Base-by-base conservation (phyloP, 2,329 filamentous ascomycete species). In the Claviceps arundinis region DNA sequence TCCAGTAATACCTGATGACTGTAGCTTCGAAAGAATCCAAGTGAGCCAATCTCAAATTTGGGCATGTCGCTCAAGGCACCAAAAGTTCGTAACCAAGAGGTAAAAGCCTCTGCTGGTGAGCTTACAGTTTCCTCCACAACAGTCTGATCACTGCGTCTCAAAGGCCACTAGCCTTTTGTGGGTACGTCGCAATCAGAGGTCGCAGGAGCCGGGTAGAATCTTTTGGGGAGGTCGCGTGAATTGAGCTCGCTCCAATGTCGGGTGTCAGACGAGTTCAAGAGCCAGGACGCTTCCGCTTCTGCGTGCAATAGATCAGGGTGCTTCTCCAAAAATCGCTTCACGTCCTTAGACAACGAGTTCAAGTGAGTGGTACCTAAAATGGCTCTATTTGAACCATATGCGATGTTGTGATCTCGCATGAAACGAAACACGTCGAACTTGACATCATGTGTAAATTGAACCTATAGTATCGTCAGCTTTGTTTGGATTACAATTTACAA, bases 391-490 rank as follows among this genome's bases (percentile, higher is more conserved):
- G 79, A 80, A 13, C 77, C 88, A 62, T 93, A 93, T 11, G 82
- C 86, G 64, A 91, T 85, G 63, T 89, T 83, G 64, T 87, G 81
- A 61, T 94, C 87, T 56, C 81, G 75, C 87, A 94, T 91, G 71
- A 84, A 90, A 47, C 82, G 80, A 71, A 94, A 94, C 34, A 93
- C 80, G 62, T 94, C 89, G 62, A 94, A 93, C 63, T 89, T 81
- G 56, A 94, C 78, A 55, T 77, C 67, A 55, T 76, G 77, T 53
- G 70, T 73, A 57, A 78, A 78, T 45, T 76, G 70, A 5, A 77
- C 70, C 76, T 79, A 40, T 37, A 48, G 38, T 14, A 51, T 9
- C 11, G 41, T 51, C 43, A 51, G 43, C 48, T 24, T 17, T 26
- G 6, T 44, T 11, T 45, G 41, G 17, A 11, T 45, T 30, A 26